These are phyloP conservation scores for Kingdonia uniflora DNA, from an alignment of 164 flowering plant species.

Conservation along the genomic window DNA sequence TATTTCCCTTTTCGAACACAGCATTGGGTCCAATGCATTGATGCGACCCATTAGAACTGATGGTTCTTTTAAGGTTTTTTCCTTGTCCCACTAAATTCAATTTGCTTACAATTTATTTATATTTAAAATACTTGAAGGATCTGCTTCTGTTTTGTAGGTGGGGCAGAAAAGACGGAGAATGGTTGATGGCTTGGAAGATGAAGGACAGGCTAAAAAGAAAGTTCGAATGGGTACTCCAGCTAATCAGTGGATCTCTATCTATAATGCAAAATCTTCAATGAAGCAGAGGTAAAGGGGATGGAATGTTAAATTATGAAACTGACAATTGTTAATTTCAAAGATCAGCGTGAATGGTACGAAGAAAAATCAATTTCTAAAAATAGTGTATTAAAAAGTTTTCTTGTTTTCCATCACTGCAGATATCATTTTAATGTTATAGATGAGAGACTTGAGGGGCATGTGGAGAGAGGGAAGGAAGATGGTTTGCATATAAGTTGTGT, in stretches of 20 bases:
- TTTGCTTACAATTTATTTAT: background rate
- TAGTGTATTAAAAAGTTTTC: too few relatives aligned
- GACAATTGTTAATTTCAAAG: too few relatives aligned
- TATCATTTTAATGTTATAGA: conserved; percentile 52
- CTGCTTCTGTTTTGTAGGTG: conserved; percentile 19
- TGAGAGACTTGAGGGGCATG: conserved; percentile 34
- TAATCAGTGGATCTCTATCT: conserved; percentile 50
- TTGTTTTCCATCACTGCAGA: conserved; percentile 15
- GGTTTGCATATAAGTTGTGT: conserved; percentile 45
- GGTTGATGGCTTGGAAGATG: conserved; percentile 28
- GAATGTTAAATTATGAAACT: background rate
- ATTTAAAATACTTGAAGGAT: background rate
- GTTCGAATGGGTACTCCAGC: conserved; percentile 47
- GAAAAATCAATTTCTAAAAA: too few relatives aligned
- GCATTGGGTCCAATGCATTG: conserved; percentile 22
- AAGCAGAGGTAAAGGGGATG: conserved; percentile 38
- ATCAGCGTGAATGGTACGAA: too few relatives aligned
- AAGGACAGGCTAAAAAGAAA: conserved; percentile 38
- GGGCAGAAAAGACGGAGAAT: conserved; percentile 45
- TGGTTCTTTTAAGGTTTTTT: conserved; percentile 36
- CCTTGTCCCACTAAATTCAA: background rate
- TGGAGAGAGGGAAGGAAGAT: conserved; percentile 46
- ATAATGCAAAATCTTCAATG: conserved; percentile 35
- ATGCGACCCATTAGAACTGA: conserved; percentile 36
- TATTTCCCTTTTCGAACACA: conserved; percentile 36